Evolutionary conservation across 345 rosid genomes (phyloP).

Genomic region (Hevea brasiliensis): DNA sequence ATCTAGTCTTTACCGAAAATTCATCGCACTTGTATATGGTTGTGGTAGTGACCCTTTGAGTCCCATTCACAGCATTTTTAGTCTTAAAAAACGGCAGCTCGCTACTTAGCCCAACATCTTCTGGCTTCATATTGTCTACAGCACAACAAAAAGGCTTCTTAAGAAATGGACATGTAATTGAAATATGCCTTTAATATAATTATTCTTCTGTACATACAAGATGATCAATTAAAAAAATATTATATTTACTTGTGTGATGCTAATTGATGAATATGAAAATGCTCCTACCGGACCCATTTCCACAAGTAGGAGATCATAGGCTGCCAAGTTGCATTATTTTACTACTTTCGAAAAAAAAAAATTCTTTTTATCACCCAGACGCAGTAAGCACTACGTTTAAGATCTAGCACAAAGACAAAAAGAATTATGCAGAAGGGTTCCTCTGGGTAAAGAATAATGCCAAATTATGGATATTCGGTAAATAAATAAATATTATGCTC

Average conservation of each 20-base stretch:
- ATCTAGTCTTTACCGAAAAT: constrained; percentile 50
- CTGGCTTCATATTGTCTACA: constrained; percentile 61
- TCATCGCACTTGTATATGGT: constrained; percentile 50
- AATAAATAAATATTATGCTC: not conserved
- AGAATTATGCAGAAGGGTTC: not conserved
- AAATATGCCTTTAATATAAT: not conserved
- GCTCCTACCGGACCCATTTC: not conserved
- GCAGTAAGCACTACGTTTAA: not conserved
- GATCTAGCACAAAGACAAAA: not conserved
- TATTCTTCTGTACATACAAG: not conserved
- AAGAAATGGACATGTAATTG: not conserved
- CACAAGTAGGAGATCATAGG: not conserved
- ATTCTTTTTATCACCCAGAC: not conserved
- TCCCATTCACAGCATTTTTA: constrained; percentile 22
- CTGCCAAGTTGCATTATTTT: not conserved
- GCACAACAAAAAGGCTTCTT: not conserved
- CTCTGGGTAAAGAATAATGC: too few species aligned
- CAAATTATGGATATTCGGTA: too few species aligned
- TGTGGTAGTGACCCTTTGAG: constrained; percentile 50
- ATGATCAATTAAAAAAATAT: not conserved
- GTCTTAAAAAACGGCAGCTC: constrained; percentile 43
- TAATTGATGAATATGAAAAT: not conserved
- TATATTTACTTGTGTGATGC: not conserved
- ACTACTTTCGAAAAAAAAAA: not conserved
- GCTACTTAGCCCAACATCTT: constrained; percentile 59